Evolutionary conservation across 148 eudicot species (phyloP), one percentile per base, ranked within the genome.

Genomic region (Amaranthus cruentus): DNA sequence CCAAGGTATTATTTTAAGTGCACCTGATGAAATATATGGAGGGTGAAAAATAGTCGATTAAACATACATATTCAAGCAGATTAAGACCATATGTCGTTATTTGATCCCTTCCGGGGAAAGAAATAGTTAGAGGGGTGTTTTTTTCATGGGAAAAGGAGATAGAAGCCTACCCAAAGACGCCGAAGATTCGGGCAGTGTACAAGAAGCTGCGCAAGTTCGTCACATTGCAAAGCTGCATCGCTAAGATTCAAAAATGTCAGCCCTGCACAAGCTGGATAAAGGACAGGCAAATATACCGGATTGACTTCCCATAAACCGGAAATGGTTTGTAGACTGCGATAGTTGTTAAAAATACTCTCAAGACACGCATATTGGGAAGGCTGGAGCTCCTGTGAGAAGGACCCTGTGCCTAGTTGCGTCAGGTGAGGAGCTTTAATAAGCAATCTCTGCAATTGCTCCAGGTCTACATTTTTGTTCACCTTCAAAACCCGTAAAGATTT

Each of bases 241-340:
- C 89, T 87, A 83, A 92, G 72, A 79, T 92, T 88, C 86, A 92
- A 84, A 83, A 86, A 92, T 3, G 88, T 77, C 74, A 92, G 69
- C 63, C 76, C 73, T 9, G 74, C 62, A 82, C 92, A 88, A n/a
- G 84, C 88, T 49, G 87, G 84, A 74, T 84, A 90, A 5, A 92
- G 72, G 55, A 84, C 66, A 15, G 85, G 86, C 57, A 92, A 85
- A 80, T 80, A 82, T 12, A 79, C 57, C 18, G 83, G 68, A 72
- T 82, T 80, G 66, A 85, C 89, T 50, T 87, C 96, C 87, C 85
- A 87, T 71, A 92, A 75, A 14, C 97, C 97, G 5, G 91, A 88
- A 18, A 92, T 71, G 54, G 81, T 80, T 50, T 63, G 77, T 57
- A 92, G 83, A 71, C 84, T 84, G 54, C 72, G 80, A 81, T 86